Evolutionary conservation across 345 rosid genomes (phyloP).

Genomic region (Turnera subulata): DNA sequence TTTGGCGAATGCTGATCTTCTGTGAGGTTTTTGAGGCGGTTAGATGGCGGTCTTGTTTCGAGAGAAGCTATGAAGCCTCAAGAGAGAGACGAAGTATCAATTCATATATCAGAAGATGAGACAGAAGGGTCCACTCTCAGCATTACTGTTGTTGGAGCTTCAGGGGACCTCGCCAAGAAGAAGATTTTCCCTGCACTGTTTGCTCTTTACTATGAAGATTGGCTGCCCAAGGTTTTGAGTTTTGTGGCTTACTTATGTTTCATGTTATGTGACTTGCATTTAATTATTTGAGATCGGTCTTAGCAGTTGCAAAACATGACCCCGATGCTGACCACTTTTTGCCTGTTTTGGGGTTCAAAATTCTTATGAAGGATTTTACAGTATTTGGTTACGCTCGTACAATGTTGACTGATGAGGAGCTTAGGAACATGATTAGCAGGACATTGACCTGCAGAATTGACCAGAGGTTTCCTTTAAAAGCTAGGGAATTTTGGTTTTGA

Average conservation of each 20-base stretch:
- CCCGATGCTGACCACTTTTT: too few relatives aligned
- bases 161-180: constrained; percentile 92
- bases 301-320: too few relatives aligned
- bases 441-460: constrained; percentile 88
- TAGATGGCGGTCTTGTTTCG: constrained; percentile 39
- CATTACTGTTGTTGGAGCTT: constrained; percentile 91
- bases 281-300: too few relatives aligned
- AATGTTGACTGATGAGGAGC: constrained; percentile 67
- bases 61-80: constrained; percentile 21
- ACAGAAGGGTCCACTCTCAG: constrained; percentile 50
- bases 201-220: constrained; percentile 81
- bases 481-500: not conserved
- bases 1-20: too few relatives aligned
- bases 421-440: constrained; percentile 62
- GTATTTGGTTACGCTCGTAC: constrained; percentile 84
- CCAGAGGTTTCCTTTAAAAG: constrained; percentile 41
- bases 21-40: constrained; percentile 3
- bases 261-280: not conserved
- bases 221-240: constrained; percentile 55
- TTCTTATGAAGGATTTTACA: constrained; percentile 42
- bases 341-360: too few relatives aligned
- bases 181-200: constrained; percentile 91
- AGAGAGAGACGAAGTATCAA: constrained; percentile 17
- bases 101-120: constrained; percentile 22
- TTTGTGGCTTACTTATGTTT: constrained; percentile 1